These are phyloP conservation scores for Hibiscus trionum DNA, from an alignment of 345 rosid genomes.

Conservation along the genomic window DNA sequence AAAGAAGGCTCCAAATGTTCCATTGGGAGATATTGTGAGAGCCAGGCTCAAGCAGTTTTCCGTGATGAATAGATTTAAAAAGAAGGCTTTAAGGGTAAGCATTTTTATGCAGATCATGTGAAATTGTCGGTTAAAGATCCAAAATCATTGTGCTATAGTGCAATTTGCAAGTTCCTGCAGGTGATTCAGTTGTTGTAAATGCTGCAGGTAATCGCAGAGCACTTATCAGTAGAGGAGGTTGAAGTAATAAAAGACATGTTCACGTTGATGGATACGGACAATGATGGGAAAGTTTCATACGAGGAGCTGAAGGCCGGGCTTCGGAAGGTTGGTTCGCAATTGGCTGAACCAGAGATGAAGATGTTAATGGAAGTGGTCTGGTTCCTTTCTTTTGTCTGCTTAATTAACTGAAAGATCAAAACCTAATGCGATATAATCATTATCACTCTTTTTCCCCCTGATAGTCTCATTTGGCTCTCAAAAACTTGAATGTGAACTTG, in stretches of 20 bases:
- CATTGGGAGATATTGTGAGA: slow-evolving; percentile 91
- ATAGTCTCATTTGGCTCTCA: background rate
- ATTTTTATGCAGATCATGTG: slow-evolving; percentile 11
- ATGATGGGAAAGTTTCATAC: slow-evolving; percentile 75
- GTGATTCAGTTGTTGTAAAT: slow-evolving; percentile 16
- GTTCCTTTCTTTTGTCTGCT: background rate
- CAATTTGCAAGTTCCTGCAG: background rate
- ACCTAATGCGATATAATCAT: background rate
- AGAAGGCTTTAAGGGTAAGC: slow-evolving; percentile 81
- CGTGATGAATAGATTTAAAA: slow-evolving; percentile 91
- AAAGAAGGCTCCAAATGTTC: slow-evolving; percentile 96
- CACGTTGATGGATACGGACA: slow-evolving; percentile 76
- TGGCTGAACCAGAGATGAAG: slow-evolving; percentile 88
- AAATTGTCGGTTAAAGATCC: slow-evolving; percentile 1
- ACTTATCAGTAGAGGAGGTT: slow-evolving; percentile 76
- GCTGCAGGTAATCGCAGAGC: slow-evolving; percentile 87
- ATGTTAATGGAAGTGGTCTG: slow-evolving; percentile 98
- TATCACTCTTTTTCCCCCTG: background rate
- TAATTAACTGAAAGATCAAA: background rate
- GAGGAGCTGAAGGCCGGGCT: slow-evolving; percentile 85
- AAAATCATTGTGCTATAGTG: background rate
- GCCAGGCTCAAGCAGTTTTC: slow-evolving; percentile 91
- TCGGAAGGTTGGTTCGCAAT: slow-evolving; percentile 80
- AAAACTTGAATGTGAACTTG: background rate
- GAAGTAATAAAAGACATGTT: slow-evolving; percentile 93